phyloP scores from a whole-genome alignment of 169 alveolate genomes.

The Cryptosporidium viatorum region DNA sequence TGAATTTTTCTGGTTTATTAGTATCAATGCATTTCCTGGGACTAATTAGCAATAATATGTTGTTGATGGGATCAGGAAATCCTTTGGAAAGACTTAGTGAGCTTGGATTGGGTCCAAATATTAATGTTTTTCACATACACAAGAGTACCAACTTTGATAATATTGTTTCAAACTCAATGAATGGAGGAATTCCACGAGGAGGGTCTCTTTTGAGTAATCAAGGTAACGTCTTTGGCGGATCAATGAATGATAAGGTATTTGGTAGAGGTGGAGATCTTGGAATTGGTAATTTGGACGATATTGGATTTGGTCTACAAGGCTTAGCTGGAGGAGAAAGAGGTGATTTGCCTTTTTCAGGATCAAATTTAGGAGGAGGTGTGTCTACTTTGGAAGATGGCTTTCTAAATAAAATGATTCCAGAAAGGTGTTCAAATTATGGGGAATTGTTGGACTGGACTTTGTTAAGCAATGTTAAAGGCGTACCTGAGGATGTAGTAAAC shows the following conservation, averaged over 20 bases:
- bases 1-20: conserved; percentile 78
- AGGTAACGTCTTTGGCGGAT: neutral
- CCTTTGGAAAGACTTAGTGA: conserved; percentile 37
- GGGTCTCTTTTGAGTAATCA: neutral
- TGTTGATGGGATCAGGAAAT: conserved; percentile 26
- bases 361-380: neutral
- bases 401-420: neutral
- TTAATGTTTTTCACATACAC: conserved; percentile 14
- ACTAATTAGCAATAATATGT: conserved; percentile 47
- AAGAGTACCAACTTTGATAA: conserved; percentile 12
- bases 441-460: conserved; percentile 59
- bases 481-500: conserved; percentile 51
- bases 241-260: neutral
- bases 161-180: neutral
- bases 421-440: conserved; percentile 35
- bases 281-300: neutral
- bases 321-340: neutral
- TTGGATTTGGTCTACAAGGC: neutral
- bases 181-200: neutral
- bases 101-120: conserved; percentile 16
- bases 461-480: conserved; percentile 11
- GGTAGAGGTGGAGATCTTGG: neutral
- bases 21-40: conserved; percentile 76
- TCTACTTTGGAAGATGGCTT: neutral
- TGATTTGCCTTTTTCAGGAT: neutral